Evolutionary conservation across 140 eudicot species (phyloP), one percentile per base, ranked within the genome.

Genomic region (Flaveria floridana): DNA sequence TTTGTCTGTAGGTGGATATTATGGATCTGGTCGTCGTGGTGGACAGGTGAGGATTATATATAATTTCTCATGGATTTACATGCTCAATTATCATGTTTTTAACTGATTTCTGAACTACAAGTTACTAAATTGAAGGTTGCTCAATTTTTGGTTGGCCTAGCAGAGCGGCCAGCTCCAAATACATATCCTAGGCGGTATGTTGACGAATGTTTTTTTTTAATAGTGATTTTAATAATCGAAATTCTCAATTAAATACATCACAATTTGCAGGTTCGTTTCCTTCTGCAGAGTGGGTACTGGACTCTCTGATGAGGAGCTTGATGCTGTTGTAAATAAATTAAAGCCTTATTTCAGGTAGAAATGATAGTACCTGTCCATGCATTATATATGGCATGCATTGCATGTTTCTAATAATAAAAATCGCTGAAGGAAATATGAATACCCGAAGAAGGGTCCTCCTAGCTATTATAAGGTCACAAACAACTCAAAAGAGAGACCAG

Each of bases 221-320:
- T 19, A 42, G 42, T 41, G 55, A 5, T 19, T 19, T 67, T 42
- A 34, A 67, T 41, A 20, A 69, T 50, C 34, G 41, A 59, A 34
- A 50, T 14, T 57, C 7, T 58, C 16, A 73, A 57, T 34, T 11
- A 20, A 42, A 59, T 23, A 58, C 7, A 23, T 71, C 73, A 71
- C 61, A 81, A 79, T 59, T 78, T 91, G 87, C 97, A 91, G 97
- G 79, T 94, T 94, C 74, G 73, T 94, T 80, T 94, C 99, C 16
- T 94, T 94, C 76, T 94, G 99, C 86, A 85, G 97, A 71, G 99
- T 94, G 81, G 99, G 99, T 77, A 94, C 96, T 67, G 99, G 99
- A 48, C 92, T 94, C 48, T 85, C 99, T 66, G 97, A 88, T 73
- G 96, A 94, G 82, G 99, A 94, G 84, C 99, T 86, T 80, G 85